Conservation (phyloP, 208 protist species). For the Entamoeba moshkovskii region DNA sequence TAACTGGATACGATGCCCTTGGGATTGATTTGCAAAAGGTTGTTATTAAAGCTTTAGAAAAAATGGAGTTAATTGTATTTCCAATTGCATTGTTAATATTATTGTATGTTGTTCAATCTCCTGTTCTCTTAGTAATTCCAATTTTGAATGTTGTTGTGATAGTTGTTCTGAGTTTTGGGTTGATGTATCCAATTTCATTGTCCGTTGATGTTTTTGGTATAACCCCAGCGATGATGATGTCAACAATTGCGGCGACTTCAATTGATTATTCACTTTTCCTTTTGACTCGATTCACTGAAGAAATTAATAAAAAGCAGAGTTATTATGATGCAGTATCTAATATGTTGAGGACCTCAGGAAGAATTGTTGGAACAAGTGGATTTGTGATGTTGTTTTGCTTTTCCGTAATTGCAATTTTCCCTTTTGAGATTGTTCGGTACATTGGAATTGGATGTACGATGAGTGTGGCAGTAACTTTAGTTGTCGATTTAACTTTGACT, state of each 20-base stretch:
- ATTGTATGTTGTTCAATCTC: neutral
- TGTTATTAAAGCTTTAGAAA: neutral
- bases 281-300: slow-evolving; percentile 44
- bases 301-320: slow-evolving; percentile 21
- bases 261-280: slow-evolving; percentile 43
- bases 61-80: neutral
- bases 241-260: neutral
- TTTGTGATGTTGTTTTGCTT: slow-evolving; percentile 40
- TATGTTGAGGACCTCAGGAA: slow-evolving; percentile 28
- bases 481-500: slow-evolving; percentile 39
- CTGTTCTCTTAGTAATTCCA: neutral
- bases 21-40: neutral
- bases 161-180: neutral
- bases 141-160: neutral
- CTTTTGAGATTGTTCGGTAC: slow-evolving; percentile 37
- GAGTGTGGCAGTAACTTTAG: slow-evolving; percentile 30
- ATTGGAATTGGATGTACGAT: slow-evolving; percentile 40
- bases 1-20: neutral
- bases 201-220: neutral
- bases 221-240: neutral
- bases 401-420: slow-evolving; percentile 38
- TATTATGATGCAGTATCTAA: slow-evolving; percentile 23
- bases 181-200: neutral
- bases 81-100: neutral
- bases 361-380: slow-evolving; percentile 46